Base-by-base conservation (phyloP, 768 basidiomycete species). In the Tremella yokohamensis region DNA sequence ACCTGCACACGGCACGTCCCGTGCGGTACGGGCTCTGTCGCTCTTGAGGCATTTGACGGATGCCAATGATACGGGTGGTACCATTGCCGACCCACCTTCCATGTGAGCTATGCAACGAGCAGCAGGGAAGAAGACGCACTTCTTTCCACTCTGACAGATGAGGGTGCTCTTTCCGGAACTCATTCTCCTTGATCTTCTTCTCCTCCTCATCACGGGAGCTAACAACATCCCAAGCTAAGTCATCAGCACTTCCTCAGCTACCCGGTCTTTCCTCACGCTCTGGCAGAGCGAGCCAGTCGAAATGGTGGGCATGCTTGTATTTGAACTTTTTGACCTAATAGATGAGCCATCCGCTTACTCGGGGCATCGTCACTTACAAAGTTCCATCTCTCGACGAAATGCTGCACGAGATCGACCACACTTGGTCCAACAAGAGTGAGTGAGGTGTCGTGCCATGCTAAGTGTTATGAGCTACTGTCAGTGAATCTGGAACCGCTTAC, bases 321-420 rank as follows among this genome's bases (percentile, higher is more conserved):
- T 79, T 92, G 68, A 88, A 83, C 69, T 84, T 85, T 82, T 90
- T 90, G 62, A 93, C 78, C 68, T 58, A 9, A 40, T 40, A 18
- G n/a, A 52, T 16, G 3, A 34, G 13, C 56, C 12, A n/a, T 29
- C 9, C 25, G 11, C 34, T 12, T 44, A 3, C 8, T 29, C 25
- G 9, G 13, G 12, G 20, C 3, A 6, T 4, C n/a, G n/a, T 6
- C 15, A 15, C 57, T 52, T 26, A 69, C 72, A 53, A 73, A 73
- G 56, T 74, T 70, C 89, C 89, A 91, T 19, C 90, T 81, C 75
- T 97, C 94, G 12, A 87, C 79, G 60, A 94, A 99, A 79, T 96
- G 92, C 76, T 96, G 92, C 13, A 85, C 83, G 18, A 98, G 83
- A 70, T 99, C 96, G 56, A 98, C 80, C 3, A 96, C 92, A 15